Base-by-base conservation (phyloP, 2,329 filamentous ascomycete genomes). In the Scleromitrula shiraiana region DNA sequence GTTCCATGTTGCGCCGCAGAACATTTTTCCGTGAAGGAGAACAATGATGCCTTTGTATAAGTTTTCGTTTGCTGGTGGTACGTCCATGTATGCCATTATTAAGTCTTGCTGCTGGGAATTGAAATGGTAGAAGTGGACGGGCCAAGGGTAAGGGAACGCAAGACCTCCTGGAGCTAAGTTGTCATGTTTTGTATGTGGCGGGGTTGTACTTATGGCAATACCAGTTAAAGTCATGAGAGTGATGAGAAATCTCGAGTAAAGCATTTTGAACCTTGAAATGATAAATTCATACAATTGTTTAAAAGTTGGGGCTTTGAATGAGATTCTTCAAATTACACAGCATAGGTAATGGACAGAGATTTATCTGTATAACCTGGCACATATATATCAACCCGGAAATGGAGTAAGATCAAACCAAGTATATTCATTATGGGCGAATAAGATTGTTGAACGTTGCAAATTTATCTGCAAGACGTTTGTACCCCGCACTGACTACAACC, bases 1-100 rank as follows among this genome's bases (percentile, higher is more conserved):
- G 46, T 69, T 65, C 75, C 75, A 78, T 7, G 74, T 78, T 19
- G 71, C 64, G 29, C 67, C 70, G 59, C 75, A 78, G 53, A 78
- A 78, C 62, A 77, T 77, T 61, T 75, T 76, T 54, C 75, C 75
- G 56, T 78, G 75, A 14, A 78, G 60, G 27, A 77, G 66, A 7
- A 76, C 62, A 22, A 69, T 71, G 0, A 67, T 71, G 54, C 43
- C 30, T 7, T 20, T 5, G n/a, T 20, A 20, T 14, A 15, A 24
- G 39, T 22, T 44, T 57, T 8, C 41, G 30, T 6, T 45, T 2
- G 7, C 17, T 7, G 24, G 26, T 10, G 7, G 17, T 10, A 40
- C n/a, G 10, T 46, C 23, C 33, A 38, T 45, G 17, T 45, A 38
- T 5, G 42, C 42, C 42, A 35, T 35, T 1, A n/a, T 26, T 36